Evolutionary conservation across 345 rosid species (phyloP).

Genomic region (Eucalyptus sp.): DNA sequence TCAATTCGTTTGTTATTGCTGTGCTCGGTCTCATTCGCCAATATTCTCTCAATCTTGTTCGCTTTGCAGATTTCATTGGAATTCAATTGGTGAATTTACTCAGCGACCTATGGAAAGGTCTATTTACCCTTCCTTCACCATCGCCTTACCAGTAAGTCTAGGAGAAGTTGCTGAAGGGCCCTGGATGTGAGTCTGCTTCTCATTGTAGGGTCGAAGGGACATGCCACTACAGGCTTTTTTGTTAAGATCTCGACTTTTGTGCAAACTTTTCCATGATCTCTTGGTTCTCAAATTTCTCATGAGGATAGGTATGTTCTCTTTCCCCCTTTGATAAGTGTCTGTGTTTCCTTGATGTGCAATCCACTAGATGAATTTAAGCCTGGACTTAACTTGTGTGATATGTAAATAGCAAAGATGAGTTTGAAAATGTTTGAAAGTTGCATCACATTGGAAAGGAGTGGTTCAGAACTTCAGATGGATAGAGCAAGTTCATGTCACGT

Average conservation of each 20-base stretch:
- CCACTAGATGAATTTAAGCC: not conserved
- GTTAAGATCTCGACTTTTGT: not conserved
- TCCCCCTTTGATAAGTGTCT: not conserved
- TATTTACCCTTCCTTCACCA: no score
- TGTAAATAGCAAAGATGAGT: not conserved
- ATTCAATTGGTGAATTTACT: not conserved
- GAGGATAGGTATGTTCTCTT: not conserved
- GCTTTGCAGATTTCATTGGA: no score
- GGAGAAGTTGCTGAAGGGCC: no score
- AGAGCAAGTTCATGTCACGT: not conserved
- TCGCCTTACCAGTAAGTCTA: no score
- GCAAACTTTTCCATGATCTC: not conserved
- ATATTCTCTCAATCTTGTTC: no score
- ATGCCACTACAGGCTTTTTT: no score
- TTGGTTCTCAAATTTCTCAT: not conserved
- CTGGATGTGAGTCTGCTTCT: not conserved
- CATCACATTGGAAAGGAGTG: accelerated
- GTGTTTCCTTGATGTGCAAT: not conserved
- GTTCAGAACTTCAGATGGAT: not conserved
- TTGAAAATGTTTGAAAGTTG: not conserved
- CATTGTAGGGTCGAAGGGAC: not conserved
- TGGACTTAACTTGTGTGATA: not conserved
- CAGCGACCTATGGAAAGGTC: not conserved
- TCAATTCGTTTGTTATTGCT: no score
- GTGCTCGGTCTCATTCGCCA: no score